Evolutionary conservation across 768 basidiomycete species (phyloP).

Genomic region (Cyclocybe aegerita): DNA sequence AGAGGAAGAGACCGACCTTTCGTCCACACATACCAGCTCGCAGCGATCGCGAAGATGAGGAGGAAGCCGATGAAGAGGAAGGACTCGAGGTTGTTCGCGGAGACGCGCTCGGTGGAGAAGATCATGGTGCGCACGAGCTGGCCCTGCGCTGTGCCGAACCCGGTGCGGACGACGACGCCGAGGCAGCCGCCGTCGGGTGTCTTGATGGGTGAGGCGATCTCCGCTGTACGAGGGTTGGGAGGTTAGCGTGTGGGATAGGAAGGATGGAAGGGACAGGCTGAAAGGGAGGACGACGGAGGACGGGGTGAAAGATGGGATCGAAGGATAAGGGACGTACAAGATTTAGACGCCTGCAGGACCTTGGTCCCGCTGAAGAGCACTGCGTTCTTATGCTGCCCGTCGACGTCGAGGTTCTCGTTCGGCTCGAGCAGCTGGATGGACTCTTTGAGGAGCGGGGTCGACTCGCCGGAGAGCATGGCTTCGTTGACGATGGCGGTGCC

Average conservation of each 20-base stretch:
- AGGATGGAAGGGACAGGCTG: background rate
- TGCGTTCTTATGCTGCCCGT: conserved; percentile 82
- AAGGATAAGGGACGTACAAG: conserved; percentile 31
- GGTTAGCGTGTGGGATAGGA: background rate
- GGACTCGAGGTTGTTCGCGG: conserved; percentile 92
- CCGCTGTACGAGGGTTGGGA: conserved; percentile 20
- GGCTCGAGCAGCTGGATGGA: conserved; percentile 84
- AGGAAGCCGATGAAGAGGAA: conserved; percentile 99
- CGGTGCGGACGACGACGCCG: conserved; percentile 90
- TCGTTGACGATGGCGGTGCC: conserved; percentile 98
- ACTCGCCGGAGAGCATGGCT: conserved; percentile 98
- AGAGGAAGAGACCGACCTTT: conserved; percentile 57
- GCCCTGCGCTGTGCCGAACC: conserved; percentile 97
- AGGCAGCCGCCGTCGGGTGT: conserved; percentile 94
- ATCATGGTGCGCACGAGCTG: conserved; percentile 99
- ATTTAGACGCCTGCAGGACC: conserved; percentile 77
- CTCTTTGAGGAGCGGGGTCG: conserved; percentile 95
- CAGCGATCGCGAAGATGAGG: conserved; percentile 95
- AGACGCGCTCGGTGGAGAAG: conserved; percentile 94
- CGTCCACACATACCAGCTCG: conserved; percentile 97
- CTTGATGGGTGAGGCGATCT: conserved; percentile 44
- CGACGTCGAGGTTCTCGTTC: conserved; percentile 77
- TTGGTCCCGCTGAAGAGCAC: conserved; percentile 98
- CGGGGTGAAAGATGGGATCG: too few species aligned
- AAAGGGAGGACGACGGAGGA: too few species aligned